A percentile compares a stretch with the other conserved stretches of the same genome.
Evolutionary conservation across 139 green algal genomes (phyloP).

Genomic region (Chlamydomonas sphaeroides): DNA sequence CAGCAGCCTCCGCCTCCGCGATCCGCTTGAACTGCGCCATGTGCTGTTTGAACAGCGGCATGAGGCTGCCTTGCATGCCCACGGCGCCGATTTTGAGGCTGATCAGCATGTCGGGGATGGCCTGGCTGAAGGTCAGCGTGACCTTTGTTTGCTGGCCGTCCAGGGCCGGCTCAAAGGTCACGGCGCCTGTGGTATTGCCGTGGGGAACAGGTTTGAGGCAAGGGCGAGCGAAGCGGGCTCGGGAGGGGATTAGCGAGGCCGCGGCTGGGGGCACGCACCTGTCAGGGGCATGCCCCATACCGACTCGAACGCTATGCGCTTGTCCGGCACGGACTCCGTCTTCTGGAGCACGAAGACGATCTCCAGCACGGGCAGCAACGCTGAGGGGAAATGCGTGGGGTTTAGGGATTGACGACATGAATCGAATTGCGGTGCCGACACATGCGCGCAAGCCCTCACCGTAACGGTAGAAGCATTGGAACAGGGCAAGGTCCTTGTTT

Average conservation of each 20-base stretch:
- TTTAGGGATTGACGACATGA: too few species aligned
- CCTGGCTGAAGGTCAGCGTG: constrained; percentile 42
- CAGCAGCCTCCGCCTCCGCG: constrained; percentile 9
- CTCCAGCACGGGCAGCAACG: constrained; percentile 62
- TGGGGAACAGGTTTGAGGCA: neutral
- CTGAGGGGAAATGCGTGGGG: too few species aligned
- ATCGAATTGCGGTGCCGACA: too few species aligned
- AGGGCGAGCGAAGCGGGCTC: too few species aligned
- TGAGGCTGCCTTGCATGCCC: constrained; percentile 54
- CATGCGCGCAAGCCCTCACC: constrained; percentile 31
- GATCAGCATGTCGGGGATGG: constrained; percentile 52
- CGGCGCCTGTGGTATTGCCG: constrained; percentile 9
- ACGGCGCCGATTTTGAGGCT: constrained; percentile 45
- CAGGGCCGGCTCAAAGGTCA: neutral
- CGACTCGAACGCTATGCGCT: constrained; percentile 58
- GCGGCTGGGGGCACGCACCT: too few species aligned
- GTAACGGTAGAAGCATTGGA: constrained; percentile 75
- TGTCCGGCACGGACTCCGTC: constrained; percentile 37
- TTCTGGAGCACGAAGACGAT: constrained; percentile 64
- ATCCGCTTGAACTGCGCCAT: constrained; percentile 46
- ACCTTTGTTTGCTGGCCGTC: constrained; percentile 26
- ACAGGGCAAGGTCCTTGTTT: constrained; percentile 57
- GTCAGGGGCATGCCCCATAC: constrained; percentile 63
- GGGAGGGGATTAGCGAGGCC: neutral
- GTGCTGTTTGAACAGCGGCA: constrained; percentile 57